phyloP scores from a whole-genome alignment of 2,329 filamentous ascomycete species.

The Metarhizium robertsii region DNA sequence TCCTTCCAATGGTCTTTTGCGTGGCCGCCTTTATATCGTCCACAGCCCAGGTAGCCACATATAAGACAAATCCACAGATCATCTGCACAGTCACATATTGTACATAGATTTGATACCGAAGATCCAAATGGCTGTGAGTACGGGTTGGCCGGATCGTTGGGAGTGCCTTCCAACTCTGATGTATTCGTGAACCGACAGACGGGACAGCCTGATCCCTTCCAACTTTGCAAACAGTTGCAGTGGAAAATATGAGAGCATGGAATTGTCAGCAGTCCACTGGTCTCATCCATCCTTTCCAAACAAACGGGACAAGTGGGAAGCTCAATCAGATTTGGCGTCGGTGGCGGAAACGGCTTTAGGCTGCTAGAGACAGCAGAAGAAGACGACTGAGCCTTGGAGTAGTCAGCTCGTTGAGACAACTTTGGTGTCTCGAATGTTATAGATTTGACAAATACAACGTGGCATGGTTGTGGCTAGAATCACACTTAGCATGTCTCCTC shows the following conservation, averaged over 20 bases:
- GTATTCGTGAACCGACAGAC: conserved; percentile 80
- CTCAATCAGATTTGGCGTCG: conserved; percentile 78
- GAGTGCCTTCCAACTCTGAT: conserved; percentile 16
- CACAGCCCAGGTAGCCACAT: conserved; percentile 86
- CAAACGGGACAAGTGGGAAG: conserved; percentile 94
- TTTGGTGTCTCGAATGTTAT: conserved; percentile 71
- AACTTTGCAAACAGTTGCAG: conserved; percentile 90
- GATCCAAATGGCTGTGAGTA: conserved; percentile 48
- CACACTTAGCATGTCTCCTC: conserved; percentile 9
- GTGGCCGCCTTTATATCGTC: conserved; percentile 87
- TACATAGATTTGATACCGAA: conserved; percentile 61
- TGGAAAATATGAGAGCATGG: conserved; percentile 97
- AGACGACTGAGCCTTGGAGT: conserved; percentile 45
- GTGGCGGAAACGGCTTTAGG: conserved; percentile 51
- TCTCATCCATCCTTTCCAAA: conserved; percentile 96
- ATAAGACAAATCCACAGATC: conserved; percentile 96
- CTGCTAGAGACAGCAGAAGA: conserved; percentile 31
- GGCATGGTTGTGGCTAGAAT: conserved; percentile 76
- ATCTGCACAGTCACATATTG: conserved; percentile 65
- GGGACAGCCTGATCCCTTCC: conserved; percentile 88
- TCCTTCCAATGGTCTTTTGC: conserved; percentile 90
- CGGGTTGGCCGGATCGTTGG: conserved; percentile 38
- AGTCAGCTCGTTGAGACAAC: conserved; percentile 36
- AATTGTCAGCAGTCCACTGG: conserved; percentile 87
- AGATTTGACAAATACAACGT: conserved; percentile 88